Evolutionary conservation across 2,329 filamentous ascomycete species (phyloP).

Genomic region (Fusarium dlaminii): DNA sequence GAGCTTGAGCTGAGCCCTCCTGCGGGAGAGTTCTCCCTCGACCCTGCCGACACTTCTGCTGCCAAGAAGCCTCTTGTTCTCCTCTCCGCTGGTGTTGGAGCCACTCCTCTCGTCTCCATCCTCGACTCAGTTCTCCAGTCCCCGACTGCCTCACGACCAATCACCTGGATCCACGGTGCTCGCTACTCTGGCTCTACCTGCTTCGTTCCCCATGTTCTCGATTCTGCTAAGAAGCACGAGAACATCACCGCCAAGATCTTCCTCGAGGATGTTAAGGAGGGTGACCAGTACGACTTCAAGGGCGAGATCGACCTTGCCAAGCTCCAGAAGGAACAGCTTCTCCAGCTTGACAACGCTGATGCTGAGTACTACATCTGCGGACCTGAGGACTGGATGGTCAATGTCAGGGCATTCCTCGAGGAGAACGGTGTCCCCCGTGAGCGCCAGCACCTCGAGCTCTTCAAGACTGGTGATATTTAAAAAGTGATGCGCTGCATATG

Average conservation of each 20-base stretch:
- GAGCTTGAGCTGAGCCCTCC: slow-evolving; percentile 65
- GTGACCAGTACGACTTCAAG: slow-evolving; percentile 66
- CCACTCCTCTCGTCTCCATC: slow-evolving; percentile 73
- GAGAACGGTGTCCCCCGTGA: slow-evolving; percentile 64
- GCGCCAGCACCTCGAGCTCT: slow-evolving; percentile 74
- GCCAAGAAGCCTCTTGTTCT: slow-evolving; percentile 67
- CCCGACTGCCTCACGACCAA: slow-evolving; percentile 50
- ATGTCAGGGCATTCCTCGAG: slow-evolving; percentile 62
- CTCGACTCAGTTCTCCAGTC: slow-evolving; percentile 62
- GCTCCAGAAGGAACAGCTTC: slow-evolving; percentile 59
- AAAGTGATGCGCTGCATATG: not conserved
- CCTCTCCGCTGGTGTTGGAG: slow-evolving; percentile 74
- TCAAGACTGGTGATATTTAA: slow-evolving; percentile 62
- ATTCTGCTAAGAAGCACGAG: slow-evolving; percentile 49
- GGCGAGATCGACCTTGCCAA: slow-evolving; percentile 68
- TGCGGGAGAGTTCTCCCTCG: slow-evolving; percentile 70
- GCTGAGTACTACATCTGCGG: slow-evolving; percentile 79
- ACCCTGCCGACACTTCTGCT: slow-evolving; percentile 54
- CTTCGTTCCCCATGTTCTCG: slow-evolving; percentile 64
- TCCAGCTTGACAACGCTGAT: slow-evolving; percentile 63
- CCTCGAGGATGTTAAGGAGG: slow-evolving; percentile 60
- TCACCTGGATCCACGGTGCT: slow-evolving; percentile 72
- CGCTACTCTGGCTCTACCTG: slow-evolving; percentile 61
- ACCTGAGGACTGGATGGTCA: slow-evolving; percentile 74
- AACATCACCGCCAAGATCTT: slow-evolving; percentile 62